A percentile compares a stretch with the other conserved stretches of the same genome.
phyloP scores from a whole-genome alignment of 805 yeast species.

The Wickerhamomyces sydowiorum region DNA sequence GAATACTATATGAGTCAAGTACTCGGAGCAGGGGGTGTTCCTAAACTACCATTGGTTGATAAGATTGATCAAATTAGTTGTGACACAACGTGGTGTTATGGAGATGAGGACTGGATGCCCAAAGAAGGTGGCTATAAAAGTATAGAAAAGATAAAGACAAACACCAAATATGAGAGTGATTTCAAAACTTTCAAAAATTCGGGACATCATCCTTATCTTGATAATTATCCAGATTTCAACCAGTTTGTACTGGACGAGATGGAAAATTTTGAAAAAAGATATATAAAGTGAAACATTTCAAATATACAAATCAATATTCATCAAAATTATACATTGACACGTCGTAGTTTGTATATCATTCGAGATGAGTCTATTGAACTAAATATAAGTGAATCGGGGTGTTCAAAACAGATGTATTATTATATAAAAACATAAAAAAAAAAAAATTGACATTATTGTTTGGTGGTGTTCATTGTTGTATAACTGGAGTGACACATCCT shows the following conservation, averaged over 20 bases:
- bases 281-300: not conserved
- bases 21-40: slow-evolving; percentile 87
- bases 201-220: slow-evolving; percentile 80
- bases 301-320: not conserved
- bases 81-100: slow-evolving; percentile 79
- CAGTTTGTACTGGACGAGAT: slow-evolving; percentile 44
- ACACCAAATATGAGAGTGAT: slow-evolving; percentile 20
- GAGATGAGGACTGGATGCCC: slow-evolving; percentile 68
- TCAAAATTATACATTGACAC: too few species aligned
- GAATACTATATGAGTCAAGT: slow-evolving; percentile 85
- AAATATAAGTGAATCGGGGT: too few species aligned
- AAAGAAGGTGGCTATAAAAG: slow-evolving; percentile 32
- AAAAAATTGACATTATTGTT: not conserved
- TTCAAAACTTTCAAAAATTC: slow-evolving; percentile 44
- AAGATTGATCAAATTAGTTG: slow-evolving; percentile 41
- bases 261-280: slow-evolving; percentile 23
- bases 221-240: slow-evolving; percentile 54
- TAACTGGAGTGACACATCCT: not conserved
- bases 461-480: too few species aligned
- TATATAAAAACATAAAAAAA: not conserved
- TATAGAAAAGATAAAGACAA: slow-evolving; percentile 19
- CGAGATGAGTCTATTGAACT: too few species aligned
- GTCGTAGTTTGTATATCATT: too few species aligned
- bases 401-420: not conserved
- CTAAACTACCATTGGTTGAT: slow-evolving; percentile 63